Percentiles rank a stretch among this genome's conserved stretches.
Conservation (phyloP, 2,329 filamentous ascomycete species). For the Ophiostoma ips region DNA sequence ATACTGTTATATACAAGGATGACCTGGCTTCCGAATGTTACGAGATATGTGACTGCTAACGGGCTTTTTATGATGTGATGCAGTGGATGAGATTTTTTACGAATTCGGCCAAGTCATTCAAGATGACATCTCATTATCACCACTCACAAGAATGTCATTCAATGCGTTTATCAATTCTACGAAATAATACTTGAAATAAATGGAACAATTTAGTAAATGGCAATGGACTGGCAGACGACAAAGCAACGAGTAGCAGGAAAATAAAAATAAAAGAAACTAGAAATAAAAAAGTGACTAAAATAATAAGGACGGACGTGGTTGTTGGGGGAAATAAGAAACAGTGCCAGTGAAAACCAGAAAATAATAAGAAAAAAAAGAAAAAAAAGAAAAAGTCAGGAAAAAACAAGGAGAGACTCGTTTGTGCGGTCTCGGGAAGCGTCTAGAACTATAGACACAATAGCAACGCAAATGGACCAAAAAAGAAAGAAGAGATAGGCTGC, state of each 20-base stretch:
- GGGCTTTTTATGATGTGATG: too few relatives aligned
- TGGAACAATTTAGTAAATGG: not conserved
- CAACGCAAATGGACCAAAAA: not conserved
- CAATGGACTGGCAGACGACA: not conserved
- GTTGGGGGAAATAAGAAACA: not conserved
- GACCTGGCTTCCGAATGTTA: too few relatives aligned
- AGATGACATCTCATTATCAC: too few relatives aligned
- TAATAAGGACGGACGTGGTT: not conserved
- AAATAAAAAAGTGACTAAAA: not conserved
- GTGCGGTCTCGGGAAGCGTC: not conserved
- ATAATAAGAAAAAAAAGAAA: not conserved
- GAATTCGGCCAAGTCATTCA: too few relatives aligned
- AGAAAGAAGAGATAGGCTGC: not conserved
- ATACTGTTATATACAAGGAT: too few relatives aligned
- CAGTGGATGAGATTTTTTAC: too few relatives aligned
- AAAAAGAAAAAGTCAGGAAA: not conserved
- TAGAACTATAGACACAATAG: not conserved
- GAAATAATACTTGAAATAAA: too few relatives aligned
- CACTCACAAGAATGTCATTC: too few relatives aligned
- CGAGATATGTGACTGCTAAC: too few relatives aligned
- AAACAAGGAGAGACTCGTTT: not conserved
- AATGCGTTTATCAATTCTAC: not conserved
- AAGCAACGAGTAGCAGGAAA: not conserved
- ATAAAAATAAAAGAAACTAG: not conserved
- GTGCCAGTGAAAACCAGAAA: not conserved